Percentiles rank a stretch among this genome's conserved stretches.
phyloP scores from a whole-genome alignment of 164 flowering plant genomes.

The Magnolia officinalis region DNA sequence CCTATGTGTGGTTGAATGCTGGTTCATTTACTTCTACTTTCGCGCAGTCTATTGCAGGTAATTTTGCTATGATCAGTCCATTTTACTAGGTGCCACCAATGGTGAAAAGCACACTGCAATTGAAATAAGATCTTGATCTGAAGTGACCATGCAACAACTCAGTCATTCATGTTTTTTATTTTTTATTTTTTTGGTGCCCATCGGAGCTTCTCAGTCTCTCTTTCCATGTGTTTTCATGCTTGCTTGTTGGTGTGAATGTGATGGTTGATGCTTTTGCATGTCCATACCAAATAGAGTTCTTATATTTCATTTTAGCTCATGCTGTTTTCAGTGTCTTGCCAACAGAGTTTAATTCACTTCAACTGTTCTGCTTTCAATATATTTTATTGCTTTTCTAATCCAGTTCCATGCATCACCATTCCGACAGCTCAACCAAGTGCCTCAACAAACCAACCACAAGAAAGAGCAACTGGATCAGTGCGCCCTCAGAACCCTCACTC shows the following conservation, averaged over 20 bases:
- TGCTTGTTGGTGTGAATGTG: not conserved
- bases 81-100: no score
- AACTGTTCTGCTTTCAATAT: constrained; percentile 1
- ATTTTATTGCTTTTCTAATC: not conserved
- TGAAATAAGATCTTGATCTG: not conserved
- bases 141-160: not conserved
- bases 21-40: no score
- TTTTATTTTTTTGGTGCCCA: no score
- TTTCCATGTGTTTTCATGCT: not conserved
- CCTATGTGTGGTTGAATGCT: no score
- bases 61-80: no score
- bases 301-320: not conserved
- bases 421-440: constrained; percentile 22
- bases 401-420: constrained; percentile 1
- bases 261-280: not conserved
- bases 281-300: not conserved
- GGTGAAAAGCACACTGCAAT: not conserved
- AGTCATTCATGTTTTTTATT: not conserved
- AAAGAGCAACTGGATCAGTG: constrained; percentile 1
- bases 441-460: constrained; percentile 16
- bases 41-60: no score
- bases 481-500: not conserved
- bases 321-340: not conserved
- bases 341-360: not conserved
- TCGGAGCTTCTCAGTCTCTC: no score